Evolutionary conservation across 1,284 basidiomycete genomes (phyloP).

Genomic region (Cutaneotrichosporon mucoides): DNA sequence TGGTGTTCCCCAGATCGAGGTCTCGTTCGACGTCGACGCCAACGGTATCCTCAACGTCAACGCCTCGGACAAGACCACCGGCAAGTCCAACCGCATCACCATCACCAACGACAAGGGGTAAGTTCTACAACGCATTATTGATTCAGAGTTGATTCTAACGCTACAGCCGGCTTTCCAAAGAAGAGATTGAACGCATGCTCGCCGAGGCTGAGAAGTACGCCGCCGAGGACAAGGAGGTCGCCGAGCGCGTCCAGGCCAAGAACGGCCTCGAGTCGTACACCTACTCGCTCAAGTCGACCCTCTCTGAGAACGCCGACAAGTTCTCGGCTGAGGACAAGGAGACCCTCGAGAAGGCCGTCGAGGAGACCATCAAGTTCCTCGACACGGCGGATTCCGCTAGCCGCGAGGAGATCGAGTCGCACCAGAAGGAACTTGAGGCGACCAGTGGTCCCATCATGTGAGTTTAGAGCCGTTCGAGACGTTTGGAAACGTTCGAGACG

Average conservation of each 20-base stretch:
- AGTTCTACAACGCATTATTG: too few relatives aligned
- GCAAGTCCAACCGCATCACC: slow-evolving; percentile 72
- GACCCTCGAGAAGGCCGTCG: slow-evolving; percentile 77
- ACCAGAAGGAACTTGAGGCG: slow-evolving; percentile 92
- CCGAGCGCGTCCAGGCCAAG: slow-evolving; percentile 71
- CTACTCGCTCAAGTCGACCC: slow-evolving; percentile 92
- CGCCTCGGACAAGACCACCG: slow-evolving; percentile 95
- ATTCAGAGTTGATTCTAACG: too few relatives aligned
- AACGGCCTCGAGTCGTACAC: slow-evolving; percentile 59
- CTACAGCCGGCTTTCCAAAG: slow-evolving; percentile 75
- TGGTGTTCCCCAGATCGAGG: slow-evolving; percentile 97
- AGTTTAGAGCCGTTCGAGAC: too few relatives aligned
- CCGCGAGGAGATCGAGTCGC: slow-evolving; percentile 90
- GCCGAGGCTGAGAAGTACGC: slow-evolving; percentile 77
- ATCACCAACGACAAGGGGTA: slow-evolving; percentile 96
- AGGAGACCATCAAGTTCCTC: slow-evolving; percentile 83
- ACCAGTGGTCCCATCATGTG: slow-evolving; percentile 75
- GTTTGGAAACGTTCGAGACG: too few relatives aligned
- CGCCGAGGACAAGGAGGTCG: slow-evolving; percentile 50
- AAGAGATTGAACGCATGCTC: slow-evolving; percentile 98
- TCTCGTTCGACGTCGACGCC: slow-evolving; percentile 98
- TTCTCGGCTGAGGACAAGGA: slow-evolving; percentile 83
- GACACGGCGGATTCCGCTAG: slow-evolving; percentile 74
- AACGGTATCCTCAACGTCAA: slow-evolving; percentile 94
- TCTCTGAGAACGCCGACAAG: slow-evolving; percentile 79